Base-by-base conservation (phyloP, 78 protist genomes). In the Diacronema lutheri region DNA sequence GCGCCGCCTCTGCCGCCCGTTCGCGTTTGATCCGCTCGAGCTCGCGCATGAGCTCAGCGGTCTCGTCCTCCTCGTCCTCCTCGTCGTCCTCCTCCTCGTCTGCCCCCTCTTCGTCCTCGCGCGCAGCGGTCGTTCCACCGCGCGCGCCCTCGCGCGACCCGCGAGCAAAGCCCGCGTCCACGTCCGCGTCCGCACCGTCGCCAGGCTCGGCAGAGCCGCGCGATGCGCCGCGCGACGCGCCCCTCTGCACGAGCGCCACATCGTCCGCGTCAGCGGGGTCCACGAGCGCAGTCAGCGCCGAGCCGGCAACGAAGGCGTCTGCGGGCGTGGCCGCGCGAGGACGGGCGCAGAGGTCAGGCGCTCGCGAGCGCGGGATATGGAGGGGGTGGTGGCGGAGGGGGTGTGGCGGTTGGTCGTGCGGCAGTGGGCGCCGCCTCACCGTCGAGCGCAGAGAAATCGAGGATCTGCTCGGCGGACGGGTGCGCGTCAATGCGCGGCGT, bases 21-120 rank as follows among this genome's bases (percentile, higher is more conserved):
- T 93, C 95, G 20, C 55, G 20, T 80, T 88, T 87, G 61, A 93
- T 93, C 46, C 86, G 61, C 60, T 83, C 95, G 13, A 93, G 79
- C 82, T 87, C 90, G 1, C 88, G 69, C 84, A 90, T 33, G 31
- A 93, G 90, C 72, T 65, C 91, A 68, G 66, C 92, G 40, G 40
- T 37, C 35, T 93, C 95, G 58, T 93, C 92, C 33, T 89, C 91
- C 3, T 85, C 90, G 80, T 85, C 89, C 6, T 81, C 87, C 11
- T 41, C 60, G 41, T 56, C 71, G 44, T 40, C 74, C 44, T 80
- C 86, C 23, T n/a, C n/a, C n/a, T n/a, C n/a, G n/a, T n/a, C n/a
- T n/a, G n/a, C n/a, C n/a, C n/a, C n/a, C n/a, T n/a, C 85, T n/a
- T 40, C 86, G 40, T 60, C 86, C 35, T 29, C 29, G 13, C 5